Percentiles rank a stretch among this genome's conserved stretches.
Conservation (phyloP, 148 eudicot species). For the Diospyros lotus region DNA sequence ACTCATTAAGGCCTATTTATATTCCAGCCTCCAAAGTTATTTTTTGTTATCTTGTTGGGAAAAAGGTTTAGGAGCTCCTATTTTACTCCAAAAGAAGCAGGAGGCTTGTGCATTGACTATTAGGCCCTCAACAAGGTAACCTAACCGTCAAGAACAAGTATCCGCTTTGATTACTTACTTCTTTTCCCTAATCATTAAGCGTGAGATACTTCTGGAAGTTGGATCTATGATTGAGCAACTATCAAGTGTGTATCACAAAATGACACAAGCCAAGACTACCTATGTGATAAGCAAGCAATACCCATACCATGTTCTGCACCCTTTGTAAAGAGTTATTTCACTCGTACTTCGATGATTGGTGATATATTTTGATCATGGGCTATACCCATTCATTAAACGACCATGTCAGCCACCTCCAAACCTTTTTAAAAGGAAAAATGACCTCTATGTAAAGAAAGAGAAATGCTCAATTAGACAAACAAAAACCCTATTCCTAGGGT, state of each 20-base stretch:
- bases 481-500: background rate
- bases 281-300: background rate
- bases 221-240: too few species aligned
- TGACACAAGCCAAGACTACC: too few species aligned
- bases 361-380: background rate
- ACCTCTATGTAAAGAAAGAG: conserved; percentile 4
- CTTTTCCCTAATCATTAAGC: too few species aligned
- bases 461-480: background rate
- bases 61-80: background rate
- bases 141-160: background rate
- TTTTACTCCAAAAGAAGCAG: too few species aligned
- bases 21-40: background rate
- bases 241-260: too few species aligned
- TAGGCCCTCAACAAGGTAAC: background rate
- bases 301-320: background rate
- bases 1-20: background rate
- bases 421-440: background rate
- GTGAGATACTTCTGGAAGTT: too few species aligned
- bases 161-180: too few species aligned
- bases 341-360: conserved; percentile 2
- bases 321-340: background rate
- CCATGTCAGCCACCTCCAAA: background rate
- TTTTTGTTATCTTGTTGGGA: background rate
- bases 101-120: too few species aligned
- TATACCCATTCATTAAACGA: conserved; percentile 2